Conservation (phyloP, 345 rosid species). For the Raphanus sativus region DNA sequence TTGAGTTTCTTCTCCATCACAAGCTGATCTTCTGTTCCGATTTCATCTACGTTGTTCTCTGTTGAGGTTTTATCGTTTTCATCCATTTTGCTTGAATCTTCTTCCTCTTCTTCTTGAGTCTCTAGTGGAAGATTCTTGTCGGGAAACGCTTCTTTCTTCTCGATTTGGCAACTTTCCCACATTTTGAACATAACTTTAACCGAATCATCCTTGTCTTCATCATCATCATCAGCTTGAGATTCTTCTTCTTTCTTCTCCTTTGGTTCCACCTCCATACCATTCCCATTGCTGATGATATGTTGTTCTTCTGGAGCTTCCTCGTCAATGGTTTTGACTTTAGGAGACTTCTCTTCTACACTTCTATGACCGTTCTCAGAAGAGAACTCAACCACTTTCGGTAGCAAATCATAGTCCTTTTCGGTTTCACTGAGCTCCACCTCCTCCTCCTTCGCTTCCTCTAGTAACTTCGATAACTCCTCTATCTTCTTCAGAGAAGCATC, state of each 20-base stretch:
- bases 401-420: constrained; percentile 91
- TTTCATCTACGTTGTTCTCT: constrained; percentile 57
- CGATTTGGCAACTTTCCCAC: constrained; percentile 99
- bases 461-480: constrained; percentile 40
- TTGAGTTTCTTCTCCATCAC: constrained; percentile 45
- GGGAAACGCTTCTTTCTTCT: constrained; percentile 88
- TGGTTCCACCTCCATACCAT: constrained; percentile 49
- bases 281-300: constrained; percentile 21
- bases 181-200: constrained; percentile 76
- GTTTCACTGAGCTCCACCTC: constrained; percentile 80
- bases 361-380: constrained; percentile 91
- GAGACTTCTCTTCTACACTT: constrained; percentile 64
- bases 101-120: constrained; percentile 82
- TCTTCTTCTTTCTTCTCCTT: constrained; percentile 49
- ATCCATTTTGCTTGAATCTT: constrained; percentile 62
- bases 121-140: constrained; percentile 70
- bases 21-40: constrained; percentile 50
- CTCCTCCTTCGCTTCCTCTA: constrained; percentile 85
- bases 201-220: constrained; percentile 59
- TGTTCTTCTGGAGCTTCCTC: constrained; percentile 43
- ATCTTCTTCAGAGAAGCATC: constrained; percentile 56
- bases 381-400: constrained; percentile 91
- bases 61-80: constrained; percentile 55
- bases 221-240: constrained; percentile 28
- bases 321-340: constrained; percentile 41